Evolutionary conservation across 139 green algal genomes (phyloP), one percentile per base, ranked within the genome.

Genomic region (Coelastrella sp.): DNA sequence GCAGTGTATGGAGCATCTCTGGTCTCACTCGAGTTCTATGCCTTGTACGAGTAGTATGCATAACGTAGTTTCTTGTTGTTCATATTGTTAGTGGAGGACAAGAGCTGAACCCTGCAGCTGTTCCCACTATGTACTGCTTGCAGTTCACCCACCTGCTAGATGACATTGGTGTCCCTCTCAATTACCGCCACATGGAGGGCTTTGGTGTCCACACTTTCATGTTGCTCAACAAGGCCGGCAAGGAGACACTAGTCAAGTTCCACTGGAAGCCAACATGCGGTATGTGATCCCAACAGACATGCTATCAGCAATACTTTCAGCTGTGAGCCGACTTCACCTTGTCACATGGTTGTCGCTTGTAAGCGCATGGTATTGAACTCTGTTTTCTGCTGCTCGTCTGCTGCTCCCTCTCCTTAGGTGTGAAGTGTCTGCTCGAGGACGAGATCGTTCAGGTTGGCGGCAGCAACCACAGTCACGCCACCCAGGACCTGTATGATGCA

Each of bases 191-290:
- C 90, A 98, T 98, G 94, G 92, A 96, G 34, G 96, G 96, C 79
- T 99, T 98, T 92, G 96, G 96, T 13, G 96, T 99, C 89, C 96
- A 99, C 92, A 98, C 96, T 68, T 98, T 98, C 90, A 94, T 93
- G 84, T 89, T 99, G 40, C 76, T 99, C 37, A 98, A 94, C 81
- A 83, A 86, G 53, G 90, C 88, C 34, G 96, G 96, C 87, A 91
- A 84, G 71, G 93, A 96, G 86, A 98, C 93, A 40, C 93, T 94
- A 21, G 95, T 99, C 76, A 99, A 99, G 93, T 99, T 99, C 93
- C 96, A 99, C 93, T 99, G 96, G 96, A 94, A 96, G 80, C 95
- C 96, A 79, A 96, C 89, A 38, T 93, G 89, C 72, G 95, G 93
- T 93, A 80, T 69, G 89, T 64, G 53, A 8, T 30, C 5, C 53